These are phyloP conservation scores for Sphagnum contortum DNA, from an alignment of 225 moss, liverwort and hornwort genomes.

Conservation along the genomic window DNA sequence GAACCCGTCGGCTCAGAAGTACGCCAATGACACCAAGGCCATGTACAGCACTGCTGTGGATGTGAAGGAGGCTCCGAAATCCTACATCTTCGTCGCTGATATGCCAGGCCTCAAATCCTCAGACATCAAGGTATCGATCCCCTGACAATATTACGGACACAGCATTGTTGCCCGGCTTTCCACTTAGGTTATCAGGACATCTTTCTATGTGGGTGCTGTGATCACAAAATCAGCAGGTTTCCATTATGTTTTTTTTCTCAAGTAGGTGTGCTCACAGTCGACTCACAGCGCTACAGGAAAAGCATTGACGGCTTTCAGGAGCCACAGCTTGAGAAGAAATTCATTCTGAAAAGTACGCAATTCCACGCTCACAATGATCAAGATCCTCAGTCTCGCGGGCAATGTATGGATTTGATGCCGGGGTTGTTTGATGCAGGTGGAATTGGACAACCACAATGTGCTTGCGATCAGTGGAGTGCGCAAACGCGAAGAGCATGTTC, in stretches of 20 bases:
- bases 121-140: slow-evolving; percentile 26
- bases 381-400: too few species aligned
- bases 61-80: slow-evolving; percentile 22
- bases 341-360: too few species aligned
- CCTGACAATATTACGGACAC: too few species aligned
- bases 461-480: slow-evolving; percentile 25
- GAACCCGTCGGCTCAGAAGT: slow-evolving; percentile 13
- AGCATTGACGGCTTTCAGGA: background rate
- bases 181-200: too few species aligned
- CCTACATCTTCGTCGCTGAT: slow-evolving; percentile 31
- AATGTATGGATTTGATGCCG: too few species aligned
- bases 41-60: slow-evolving; percentile 30
- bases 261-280: background rate
- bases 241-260: too few species aligned
- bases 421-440: slow-evolving; percentile 17
- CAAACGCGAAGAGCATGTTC: slow-evolving; percentile 10
- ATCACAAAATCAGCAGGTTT: too few species aligned
- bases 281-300: background rate
- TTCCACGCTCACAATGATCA: too few species aligned
- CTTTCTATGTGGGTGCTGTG: too few species aligned
- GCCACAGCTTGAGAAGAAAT: too few species aligned
- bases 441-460: slow-evolving; percentile 45
- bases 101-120: slow-evolving; percentile 25
- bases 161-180: too few species aligned
- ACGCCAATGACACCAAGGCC: slow-evolving; percentile 18